Percentiles rank a stretch among this genome's conserved stretches.
Evolutionary conservation across 352 stramenopile species (phyloP).

Genomic region (Globisporangium emineosum): DNA sequence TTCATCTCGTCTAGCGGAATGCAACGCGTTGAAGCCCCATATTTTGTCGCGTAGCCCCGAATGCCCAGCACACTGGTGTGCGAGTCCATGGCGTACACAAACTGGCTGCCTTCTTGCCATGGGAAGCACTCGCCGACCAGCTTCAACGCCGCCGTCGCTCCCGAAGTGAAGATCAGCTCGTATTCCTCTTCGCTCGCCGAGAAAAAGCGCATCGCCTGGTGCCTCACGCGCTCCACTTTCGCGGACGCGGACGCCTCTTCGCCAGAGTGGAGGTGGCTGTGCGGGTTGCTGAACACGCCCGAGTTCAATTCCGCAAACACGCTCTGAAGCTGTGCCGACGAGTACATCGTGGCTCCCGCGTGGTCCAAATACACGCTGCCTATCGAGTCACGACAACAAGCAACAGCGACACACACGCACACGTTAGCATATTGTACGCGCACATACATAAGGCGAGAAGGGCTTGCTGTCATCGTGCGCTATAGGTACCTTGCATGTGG

Average conservation of each 20-base stretch:
- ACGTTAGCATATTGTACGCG: background rate
- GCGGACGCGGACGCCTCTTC: constrained; percentile 35
- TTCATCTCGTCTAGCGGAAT: constrained; percentile 43
- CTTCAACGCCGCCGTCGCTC: constrained; percentile 77
- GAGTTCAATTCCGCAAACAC: constrained; percentile 44
- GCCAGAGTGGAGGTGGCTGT: constrained; percentile 32
- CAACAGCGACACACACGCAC: background rate
- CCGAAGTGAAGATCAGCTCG: constrained; percentile 82
- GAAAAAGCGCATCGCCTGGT: constrained; percentile 68
- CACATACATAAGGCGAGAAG: background rate
- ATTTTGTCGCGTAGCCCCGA: constrained; percentile 34
- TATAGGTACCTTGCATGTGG: constrained; percentile 30
- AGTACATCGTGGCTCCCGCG: constrained; percentile 79
- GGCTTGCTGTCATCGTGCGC: background rate
- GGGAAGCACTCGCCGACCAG: constrained; percentile 81
- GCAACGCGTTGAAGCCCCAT: constrained; percentile 26
- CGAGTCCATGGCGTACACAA: constrained; percentile 60
- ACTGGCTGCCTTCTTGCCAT: constrained; percentile 48
- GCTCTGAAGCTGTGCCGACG: constrained; percentile 52
- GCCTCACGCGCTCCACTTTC: constrained; percentile 41
- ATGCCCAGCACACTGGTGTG: constrained; percentile 78
- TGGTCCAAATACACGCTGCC: constrained; percentile 79
- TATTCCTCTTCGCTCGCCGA: constrained; percentile 65
- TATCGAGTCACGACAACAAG: background rate
- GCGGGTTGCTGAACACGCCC: constrained; percentile 62